These are phyloP conservation scores for Grosmannia clavigera DNA, from an alignment of 2,329 filamentous ascomycete genomes.

Conservation along the genomic window DNA sequence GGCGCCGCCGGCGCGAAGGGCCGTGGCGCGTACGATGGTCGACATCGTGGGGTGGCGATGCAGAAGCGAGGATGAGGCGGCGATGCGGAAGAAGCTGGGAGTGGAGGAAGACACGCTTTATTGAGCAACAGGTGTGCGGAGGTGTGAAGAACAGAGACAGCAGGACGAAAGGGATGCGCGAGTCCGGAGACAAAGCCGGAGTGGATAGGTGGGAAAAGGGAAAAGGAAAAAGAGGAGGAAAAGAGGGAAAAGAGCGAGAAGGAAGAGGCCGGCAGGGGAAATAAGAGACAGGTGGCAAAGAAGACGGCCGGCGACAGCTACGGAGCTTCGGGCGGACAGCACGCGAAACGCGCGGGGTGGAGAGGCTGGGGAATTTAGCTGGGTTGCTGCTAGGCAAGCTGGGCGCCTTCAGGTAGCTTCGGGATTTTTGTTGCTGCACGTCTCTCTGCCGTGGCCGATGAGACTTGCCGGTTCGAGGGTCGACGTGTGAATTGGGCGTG, in stretches of 20 bases:
- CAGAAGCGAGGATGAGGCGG: no score
- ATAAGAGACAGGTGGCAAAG: conserved; percentile 4
- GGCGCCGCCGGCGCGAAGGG: conserved; percentile 47
- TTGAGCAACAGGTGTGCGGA: neutral
- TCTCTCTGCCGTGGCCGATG: neutral
- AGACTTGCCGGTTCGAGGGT: neutral
- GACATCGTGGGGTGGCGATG: conserved; percentile 23
- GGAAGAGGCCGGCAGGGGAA: neutral
- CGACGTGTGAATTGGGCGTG: neutral
- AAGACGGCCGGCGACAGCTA: conserved; percentile 1
- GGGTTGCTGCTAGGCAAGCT: neutral
- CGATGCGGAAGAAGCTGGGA: neutral
- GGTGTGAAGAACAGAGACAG: neutral
- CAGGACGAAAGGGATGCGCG: neutral
- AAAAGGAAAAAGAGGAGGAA: neutral
- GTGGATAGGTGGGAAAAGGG: neutral
- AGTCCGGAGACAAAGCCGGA: neutral
- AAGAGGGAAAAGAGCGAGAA: neutral
- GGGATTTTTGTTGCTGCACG: neutral
- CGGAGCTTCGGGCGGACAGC: conserved; percentile 5
- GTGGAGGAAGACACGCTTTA: neutral
- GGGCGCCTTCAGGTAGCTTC: neutral
- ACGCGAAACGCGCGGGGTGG: conserved; percentile 6
- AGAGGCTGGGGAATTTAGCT: neutral
- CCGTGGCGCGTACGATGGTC: conserved; percentile 41